Evolutionary conservation across 805 yeast genomes (phyloP).

Genomic region (Lipomyces chichibuensis): DNA sequence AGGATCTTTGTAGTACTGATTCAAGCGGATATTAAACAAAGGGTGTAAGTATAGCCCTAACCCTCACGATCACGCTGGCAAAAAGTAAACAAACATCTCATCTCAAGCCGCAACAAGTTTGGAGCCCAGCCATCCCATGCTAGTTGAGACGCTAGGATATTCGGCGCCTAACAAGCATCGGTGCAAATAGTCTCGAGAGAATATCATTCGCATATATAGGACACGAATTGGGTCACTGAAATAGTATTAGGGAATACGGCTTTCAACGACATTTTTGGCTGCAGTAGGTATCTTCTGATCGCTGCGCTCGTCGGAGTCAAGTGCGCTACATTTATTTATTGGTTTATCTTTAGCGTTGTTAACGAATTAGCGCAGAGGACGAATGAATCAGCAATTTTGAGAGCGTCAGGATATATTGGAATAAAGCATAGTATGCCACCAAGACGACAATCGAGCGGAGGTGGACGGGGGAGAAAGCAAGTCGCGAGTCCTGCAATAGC

Average conservation of each 20-base stretch:
- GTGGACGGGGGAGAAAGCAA: conserved; percentile 2
- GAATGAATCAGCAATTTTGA: not conserved
- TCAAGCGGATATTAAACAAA: too few species aligned
- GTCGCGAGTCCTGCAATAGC: conserved; percentile 15
- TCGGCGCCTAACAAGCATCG: not conserved
- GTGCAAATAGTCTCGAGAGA: not conserved
- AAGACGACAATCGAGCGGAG: conserved; percentile 5
- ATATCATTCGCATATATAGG: not conserved
- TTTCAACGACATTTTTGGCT: not conserved
- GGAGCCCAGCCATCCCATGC: not conserved
- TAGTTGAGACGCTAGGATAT: not conserved
- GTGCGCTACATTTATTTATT: not conserved
- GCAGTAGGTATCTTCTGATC: not conserved
- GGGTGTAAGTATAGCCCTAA: not conserved
- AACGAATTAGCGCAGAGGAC: not conserved
- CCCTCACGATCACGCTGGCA: not conserved
- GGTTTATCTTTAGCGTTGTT: not conserved
- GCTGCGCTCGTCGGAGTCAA: not conserved
- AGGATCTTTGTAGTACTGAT: too few species aligned
- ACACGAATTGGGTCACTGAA: not conserved
- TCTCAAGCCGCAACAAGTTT: not conserved
- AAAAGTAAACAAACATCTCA: conserved; percentile 1
- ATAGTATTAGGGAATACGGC: not conserved
- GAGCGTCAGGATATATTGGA: not conserved
- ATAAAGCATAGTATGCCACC: conserved; percentile 21